phyloP scores from a whole-genome alignment of 208 protist genomes.

The Trypanosoma theileri region DNA sequence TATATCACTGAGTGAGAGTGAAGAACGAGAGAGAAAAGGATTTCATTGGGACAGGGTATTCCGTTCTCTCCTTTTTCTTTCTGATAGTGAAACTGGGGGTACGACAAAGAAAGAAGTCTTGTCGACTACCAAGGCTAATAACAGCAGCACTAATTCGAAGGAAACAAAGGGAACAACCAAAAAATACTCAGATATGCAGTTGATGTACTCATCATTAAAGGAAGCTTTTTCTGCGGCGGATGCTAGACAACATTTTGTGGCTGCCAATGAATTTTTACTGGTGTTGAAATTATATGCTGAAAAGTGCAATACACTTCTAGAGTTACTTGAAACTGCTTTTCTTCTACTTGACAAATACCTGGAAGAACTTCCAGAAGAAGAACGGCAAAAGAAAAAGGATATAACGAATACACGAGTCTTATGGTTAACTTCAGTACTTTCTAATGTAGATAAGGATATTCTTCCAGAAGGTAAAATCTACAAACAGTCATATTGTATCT shows the following conservation, averaged over 20 bases:
- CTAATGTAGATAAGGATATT: conserved; percentile 49
- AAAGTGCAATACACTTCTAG: conserved; percentile 59
- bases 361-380: not conserved
- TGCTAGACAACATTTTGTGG: conserved; percentile 35
- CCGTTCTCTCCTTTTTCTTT: not conserved
- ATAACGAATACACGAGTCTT: not conserved
- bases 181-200: conserved; percentile 32
- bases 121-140: not conserved
- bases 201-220: conserved; percentile 36
- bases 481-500: conserved; percentile 25
- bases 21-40: not conserved
- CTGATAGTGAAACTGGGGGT: not conserved
- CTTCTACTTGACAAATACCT: not conserved
- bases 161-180: not conserved
- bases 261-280: conserved; percentile 56
- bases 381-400: not conserved
- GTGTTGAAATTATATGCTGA: conserved; percentile 49
- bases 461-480: conserved; percentile 24
- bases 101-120: not conserved
- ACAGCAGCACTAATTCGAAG: not conserved
- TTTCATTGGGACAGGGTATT: not conserved
- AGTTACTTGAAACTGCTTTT: conserved; percentile 33
- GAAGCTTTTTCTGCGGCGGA: conserved; percentile 36
- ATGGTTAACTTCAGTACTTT: conserved; percentile 37
- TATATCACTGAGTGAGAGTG: not conserved